Evolutionary conservation across 73 alveolate genomes (phyloP).

Genomic region (Diophrys sp.): DNA sequence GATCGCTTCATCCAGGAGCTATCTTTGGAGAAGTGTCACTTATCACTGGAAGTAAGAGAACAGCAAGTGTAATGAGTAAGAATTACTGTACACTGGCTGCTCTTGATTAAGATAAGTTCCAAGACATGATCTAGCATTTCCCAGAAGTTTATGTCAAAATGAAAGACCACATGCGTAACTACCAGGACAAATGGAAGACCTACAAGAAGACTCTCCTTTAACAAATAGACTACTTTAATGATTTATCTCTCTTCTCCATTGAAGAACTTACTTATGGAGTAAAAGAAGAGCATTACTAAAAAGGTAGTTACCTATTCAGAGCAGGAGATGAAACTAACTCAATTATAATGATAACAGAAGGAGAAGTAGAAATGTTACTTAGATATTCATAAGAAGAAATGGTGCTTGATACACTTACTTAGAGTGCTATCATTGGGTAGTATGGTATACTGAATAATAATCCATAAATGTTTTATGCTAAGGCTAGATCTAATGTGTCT

Average conservation of each 20-base stretch:
- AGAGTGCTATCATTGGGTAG: constrained; percentile 11
- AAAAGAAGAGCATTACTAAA: background rate
- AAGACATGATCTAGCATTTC: constrained; percentile 58
- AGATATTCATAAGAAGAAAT: background rate
- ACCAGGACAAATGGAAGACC: constrained; percentile 39
- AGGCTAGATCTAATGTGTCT: background rate
- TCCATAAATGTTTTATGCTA: background rate
- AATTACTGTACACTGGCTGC: constrained; percentile 82
- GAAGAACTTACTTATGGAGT: constrained; percentile 3
- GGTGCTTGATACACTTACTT: constrained; percentile 14
- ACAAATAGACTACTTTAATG: background rate
- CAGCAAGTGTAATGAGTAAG: constrained; percentile 87
- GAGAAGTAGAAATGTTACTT: constrained; percentile 16
- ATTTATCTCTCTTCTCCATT: background rate
- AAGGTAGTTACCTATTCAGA: constrained; percentile 7
- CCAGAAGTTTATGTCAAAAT: constrained; percentile 37
- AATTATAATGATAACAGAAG: constrained; percentile 13
- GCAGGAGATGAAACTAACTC: constrained; percentile 6
- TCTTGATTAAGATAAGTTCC: constrained; percentile 69
- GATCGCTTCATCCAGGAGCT: constrained; percentile 77
- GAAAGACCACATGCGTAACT: constrained; percentile 2
- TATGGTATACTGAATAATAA: background rate
- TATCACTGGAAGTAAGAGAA: constrained; percentile 77
- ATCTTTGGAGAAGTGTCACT: constrained; percentile 95
- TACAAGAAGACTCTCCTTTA: constrained; percentile 7